A percentile compares a stretch with the other conserved stretches of the same genome.
phyloP scores from a whole-genome alignment of 2,329 filamentous ascomycete genomes.

The Lasiodiplodia sp. region DNA sequence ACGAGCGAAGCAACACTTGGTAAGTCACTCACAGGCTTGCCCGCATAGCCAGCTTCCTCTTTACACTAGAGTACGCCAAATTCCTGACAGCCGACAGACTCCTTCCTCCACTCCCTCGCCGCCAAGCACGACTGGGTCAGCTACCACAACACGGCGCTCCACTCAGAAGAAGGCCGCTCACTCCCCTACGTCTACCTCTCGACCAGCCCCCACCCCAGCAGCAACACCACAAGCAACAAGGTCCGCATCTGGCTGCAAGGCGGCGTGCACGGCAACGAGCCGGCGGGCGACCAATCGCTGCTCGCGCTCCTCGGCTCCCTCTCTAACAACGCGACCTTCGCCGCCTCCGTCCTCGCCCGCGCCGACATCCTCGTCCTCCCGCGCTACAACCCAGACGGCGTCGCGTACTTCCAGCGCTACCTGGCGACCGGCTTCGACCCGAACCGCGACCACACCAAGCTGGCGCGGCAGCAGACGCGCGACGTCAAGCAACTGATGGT shows the following conservation, averaged over 20 bases:
- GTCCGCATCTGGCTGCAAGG: slow-evolving; percentile 48
- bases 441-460: slow-evolving; percentile 48
- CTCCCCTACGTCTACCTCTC: slow-evolving; percentile 44
- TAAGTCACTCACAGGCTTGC: slow-evolving; percentile 32
- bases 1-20: slow-evolving; percentile 39
- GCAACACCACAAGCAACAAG: slow-evolving; percentile 37
- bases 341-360: slow-evolving; percentile 40
- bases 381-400: slow-evolving; percentile 48
- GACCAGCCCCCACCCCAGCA: background rate
- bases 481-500: slow-evolving; percentile 45
- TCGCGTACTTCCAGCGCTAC: slow-evolving; percentile 46
- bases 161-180: slow-evolving; percentile 43
- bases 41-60: slow-evolving; percentile 11
- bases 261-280: slow-evolving; percentile 48
- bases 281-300: slow-evolving; percentile 46
- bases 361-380: slow-evolving; percentile 46
- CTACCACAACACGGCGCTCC: slow-evolving; percentile 38
- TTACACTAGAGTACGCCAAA: background rate
- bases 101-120: slow-evolving; percentile 40
- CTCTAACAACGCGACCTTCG: slow-evolving; percentile 42
- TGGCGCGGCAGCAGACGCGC: slow-evolving; percentile 44
- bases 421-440: slow-evolving; percentile 47
- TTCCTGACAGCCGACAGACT: slow-evolving; percentile 31
- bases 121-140: slow-evolving; percentile 44
- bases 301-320: slow-evolving; percentile 47